Evolutionary conservation across 176 grass and related monocot species (phyloP).

Genomic region (Tuctoria greenei): DNA sequence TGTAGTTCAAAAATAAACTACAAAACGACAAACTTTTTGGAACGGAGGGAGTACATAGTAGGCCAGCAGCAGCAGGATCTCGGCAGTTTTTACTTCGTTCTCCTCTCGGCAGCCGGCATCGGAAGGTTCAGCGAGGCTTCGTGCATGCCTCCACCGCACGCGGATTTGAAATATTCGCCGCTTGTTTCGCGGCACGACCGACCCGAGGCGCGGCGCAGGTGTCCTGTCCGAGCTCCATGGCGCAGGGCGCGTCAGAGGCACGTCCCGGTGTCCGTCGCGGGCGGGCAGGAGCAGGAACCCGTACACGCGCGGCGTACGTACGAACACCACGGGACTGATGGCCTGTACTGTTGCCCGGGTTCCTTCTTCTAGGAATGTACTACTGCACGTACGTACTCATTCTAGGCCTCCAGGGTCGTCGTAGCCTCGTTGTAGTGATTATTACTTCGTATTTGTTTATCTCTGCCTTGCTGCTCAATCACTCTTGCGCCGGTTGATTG

Average conservation of each 20-base stretch:
- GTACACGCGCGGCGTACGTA: neutral
- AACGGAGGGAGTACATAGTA: no score
- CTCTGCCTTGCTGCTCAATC: neutral
- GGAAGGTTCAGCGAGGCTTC: neutral
- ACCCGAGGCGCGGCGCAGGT: neutral
- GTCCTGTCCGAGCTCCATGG: neutral
- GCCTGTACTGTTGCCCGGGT: neutral
- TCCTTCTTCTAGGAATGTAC: no score
- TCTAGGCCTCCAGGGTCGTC: no score
- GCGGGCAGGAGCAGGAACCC: neutral
- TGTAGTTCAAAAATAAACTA: no score
- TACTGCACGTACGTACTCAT: no score
- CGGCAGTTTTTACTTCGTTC: no score
- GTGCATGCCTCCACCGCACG: neutral
- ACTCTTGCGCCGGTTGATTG: neutral
- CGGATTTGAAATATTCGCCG: neutral
- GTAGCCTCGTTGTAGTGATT: no score
- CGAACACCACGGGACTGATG: neutral
- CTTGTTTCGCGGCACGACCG: neutral
- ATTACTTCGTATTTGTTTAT: no score
- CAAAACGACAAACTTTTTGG: no score
- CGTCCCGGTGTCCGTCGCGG: constrained; percentile 31
- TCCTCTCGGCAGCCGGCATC: neutral
- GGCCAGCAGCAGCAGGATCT: no score
- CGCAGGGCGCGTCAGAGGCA: constrained; percentile 23